phyloP scores from a whole-genome alignment of 139 green algal species.

The Tetratostichococcus sp. region DNA sequence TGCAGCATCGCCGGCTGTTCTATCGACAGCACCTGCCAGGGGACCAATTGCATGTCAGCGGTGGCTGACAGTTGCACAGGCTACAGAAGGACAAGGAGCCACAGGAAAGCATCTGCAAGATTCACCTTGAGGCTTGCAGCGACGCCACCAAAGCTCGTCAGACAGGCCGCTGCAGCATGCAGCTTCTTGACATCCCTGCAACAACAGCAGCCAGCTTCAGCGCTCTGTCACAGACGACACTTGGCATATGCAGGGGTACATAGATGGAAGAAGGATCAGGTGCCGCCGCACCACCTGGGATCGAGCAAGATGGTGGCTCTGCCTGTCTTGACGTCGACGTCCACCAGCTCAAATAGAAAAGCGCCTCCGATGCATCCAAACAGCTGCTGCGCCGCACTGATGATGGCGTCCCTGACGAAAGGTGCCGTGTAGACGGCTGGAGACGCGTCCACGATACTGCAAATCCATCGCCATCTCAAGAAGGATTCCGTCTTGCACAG shows the following conservation, averaged over 20 bases:
- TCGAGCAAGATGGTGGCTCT: neutral
- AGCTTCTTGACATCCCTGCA: neutral
- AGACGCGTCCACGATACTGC: neutral
- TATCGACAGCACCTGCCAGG: too few species aligned
- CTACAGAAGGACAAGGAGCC: too few species aligned
- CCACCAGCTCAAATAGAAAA: conserved; percentile 2
- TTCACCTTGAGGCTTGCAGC: neutral
- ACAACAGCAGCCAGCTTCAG: too few species aligned
- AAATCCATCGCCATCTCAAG: too few species aligned
- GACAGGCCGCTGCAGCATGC: neutral
- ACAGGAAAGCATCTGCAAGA: too few species aligned
- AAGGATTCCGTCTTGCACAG: too few species aligned
- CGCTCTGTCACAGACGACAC: too few species aligned
- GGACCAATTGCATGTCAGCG: too few species aligned
- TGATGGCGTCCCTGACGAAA: neutral
- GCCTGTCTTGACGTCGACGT: neutral
- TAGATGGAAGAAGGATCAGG: neutral
- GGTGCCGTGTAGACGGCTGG: neutral
- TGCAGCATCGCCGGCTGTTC: too few species aligned
- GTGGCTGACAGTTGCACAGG: too few species aligned
- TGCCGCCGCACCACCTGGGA: conserved; percentile 4
- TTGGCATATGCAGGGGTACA: too few species aligned
- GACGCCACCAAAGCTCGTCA: neutral
- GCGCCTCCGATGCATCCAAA: conserved; percentile 27
- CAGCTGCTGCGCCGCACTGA: conserved; percentile 19